Conservation (phyloP, 495 filamentous ascomycete species). For the Pyrenopolyporus hunteri region DNA sequence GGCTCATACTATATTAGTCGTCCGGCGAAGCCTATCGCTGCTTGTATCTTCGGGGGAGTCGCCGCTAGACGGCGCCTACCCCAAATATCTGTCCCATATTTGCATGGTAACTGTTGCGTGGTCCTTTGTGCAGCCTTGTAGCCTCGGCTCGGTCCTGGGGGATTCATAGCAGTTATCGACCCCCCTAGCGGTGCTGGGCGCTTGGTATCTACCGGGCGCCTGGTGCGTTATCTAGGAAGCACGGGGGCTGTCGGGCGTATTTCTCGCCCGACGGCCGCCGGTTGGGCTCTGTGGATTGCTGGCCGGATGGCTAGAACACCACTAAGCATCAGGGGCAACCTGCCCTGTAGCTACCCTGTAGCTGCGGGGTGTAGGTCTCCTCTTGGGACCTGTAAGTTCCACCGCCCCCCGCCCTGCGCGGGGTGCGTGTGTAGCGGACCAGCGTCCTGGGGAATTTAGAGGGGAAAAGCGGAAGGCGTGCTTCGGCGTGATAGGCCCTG, state of each 20-base stretch:
- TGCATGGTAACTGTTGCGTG: constrained; percentile 14
- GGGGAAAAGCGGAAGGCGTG: constrained; percentile 7
- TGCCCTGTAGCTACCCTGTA: background rate
- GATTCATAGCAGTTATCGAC: constrained; percentile 16
- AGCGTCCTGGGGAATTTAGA: constrained; percentile 2
- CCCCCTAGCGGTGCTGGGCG: background rate
- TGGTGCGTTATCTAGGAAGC: constrained; percentile 22
- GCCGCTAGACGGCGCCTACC: background rate
- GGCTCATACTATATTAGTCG: too few species aligned
- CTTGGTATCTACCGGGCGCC: too few species aligned
- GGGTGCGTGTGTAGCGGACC: background rate
- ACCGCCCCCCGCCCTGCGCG: background rate
- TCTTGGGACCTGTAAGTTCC: constrained; percentile 6
- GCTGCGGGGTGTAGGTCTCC: background rate
- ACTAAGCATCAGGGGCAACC: background rate
- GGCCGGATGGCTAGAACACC: background rate
- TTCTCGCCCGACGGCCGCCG: constrained; percentile 30
- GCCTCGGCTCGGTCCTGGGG: background rate
- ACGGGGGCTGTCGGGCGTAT: constrained; percentile 31
- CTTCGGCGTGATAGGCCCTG: background rate
- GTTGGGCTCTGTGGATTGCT: constrained; percentile 20
- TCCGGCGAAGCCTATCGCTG: background rate
- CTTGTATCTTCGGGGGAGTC: background rate
- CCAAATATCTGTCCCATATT: background rate
- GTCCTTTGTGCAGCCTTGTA: constrained; percentile 10